phyloP scores from a whole-genome alignment of 2,329 filamentous ascomycete genomes.

The Sodiomyces alkalinus region DNA sequence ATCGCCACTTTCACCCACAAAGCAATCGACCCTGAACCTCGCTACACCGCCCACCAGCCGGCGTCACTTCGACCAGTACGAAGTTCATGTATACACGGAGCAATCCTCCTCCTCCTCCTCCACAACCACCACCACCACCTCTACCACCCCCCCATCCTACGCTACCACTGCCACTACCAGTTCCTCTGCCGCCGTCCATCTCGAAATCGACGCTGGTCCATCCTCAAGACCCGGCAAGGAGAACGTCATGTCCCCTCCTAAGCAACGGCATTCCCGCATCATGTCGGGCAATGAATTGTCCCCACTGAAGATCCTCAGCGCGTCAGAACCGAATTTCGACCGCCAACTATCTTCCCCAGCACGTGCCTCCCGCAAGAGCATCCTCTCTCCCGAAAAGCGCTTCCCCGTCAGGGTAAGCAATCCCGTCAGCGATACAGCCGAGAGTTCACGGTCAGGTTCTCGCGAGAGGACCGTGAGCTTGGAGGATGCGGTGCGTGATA shows the following conservation, averaged over 20 bases:
- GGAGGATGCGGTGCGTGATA: constrained; percentile 37
- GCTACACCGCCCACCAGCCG: constrained; percentile 15
- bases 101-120: constrained; percentile 4
- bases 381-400: constrained; percentile 35
- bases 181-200: constrained; percentile 1
- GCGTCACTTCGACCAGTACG: constrained; percentile 17
- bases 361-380: constrained; percentile 28
- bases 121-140: constrained; percentile 6
- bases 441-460: constrained; percentile 4
- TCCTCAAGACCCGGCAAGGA: constrained; percentile 20
- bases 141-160: too few relatives aligned
- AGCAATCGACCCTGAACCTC: constrained; percentile 21
- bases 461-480: constrained; percentile 27
- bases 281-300: constrained; percentile 42
- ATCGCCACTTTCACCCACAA: constrained; percentile 23
- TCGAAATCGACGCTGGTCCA: constrained; percentile 4
- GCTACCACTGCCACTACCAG: constrained; percentile 8
- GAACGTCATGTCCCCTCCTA: constrained; percentile 30
- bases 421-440: constrained; percentile 9
- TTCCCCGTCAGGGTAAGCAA: constrained; percentile 44
- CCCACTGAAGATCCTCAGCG: constrained; percentile 37
- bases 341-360: constrained; percentile 16
- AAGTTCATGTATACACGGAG: constrained; percentile 15
- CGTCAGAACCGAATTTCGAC: constrained; percentile 10
- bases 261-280: constrained; percentile 37